Percentiles rank a stretch among this genome's conserved stretches.
These are phyloP conservation scores for Fusarium sp. DNA, from an alignment of 2,329 filamentous ascomycete genomes.

Conservation along the genomic window DNA sequence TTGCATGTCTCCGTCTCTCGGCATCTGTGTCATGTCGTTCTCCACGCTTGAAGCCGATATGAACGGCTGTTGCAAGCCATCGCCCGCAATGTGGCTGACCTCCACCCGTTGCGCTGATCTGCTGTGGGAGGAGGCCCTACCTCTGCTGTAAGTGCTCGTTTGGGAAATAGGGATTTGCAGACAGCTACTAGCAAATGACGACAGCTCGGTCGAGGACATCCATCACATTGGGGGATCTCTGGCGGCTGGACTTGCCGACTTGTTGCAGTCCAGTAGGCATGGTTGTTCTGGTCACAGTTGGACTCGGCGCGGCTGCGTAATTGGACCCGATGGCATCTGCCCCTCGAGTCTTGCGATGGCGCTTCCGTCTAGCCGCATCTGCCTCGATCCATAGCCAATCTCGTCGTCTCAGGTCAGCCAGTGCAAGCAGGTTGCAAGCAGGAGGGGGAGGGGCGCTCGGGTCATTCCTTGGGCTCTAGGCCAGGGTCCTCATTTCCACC, in stretches of 20 bases:
- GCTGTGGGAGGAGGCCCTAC: neutral
- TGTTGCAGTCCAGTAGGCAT: neutral
- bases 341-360: constrained; percentile 37
- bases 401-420: constrained; percentile 40
- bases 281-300: constrained; percentile 4
- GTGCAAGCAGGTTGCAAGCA: constrained; percentile 4
- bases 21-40: constrained; percentile 4
- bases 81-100: neutral
- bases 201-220: constrained; percentile 10
- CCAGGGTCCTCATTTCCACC: constrained; percentile 21
- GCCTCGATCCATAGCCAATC: constrained; percentile 40
- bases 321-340: constrained; percentile 33
- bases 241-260: neutral
- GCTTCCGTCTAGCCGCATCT: constrained; percentile 44
- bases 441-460: constrained; percentile 34
- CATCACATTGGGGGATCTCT: constrained; percentile 6
- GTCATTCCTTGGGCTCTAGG: constrained; percentile 13
- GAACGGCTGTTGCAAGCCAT: constrained; percentile 12
- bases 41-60: constrained; percentile 9
- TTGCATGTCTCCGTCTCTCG: constrained; percentile 13
- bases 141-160: neutral
- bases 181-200: constrained; percentile 6
- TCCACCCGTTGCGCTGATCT: neutral
- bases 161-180: constrained; percentile 9
- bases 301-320: constrained; percentile 2